These are phyloP conservation scores for Rhodotorula sp. DNA, from an alignment of 1,284 basidiomycete species.

Conservation along the genomic window DNA sequence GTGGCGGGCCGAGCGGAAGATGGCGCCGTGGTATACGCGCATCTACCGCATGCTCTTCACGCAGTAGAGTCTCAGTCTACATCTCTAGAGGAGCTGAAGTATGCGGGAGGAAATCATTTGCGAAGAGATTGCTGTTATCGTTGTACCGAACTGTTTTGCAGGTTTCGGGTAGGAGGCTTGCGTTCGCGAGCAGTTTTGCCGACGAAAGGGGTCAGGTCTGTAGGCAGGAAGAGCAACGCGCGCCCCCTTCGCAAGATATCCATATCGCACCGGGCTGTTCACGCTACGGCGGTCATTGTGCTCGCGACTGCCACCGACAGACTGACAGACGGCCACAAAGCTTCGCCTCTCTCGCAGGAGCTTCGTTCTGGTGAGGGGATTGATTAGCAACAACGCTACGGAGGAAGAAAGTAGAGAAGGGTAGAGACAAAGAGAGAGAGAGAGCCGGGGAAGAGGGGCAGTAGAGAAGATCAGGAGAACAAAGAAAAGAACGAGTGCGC, in stretches of 20 bases:
- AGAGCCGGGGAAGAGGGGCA: background rate
- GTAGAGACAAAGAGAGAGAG: background rate
- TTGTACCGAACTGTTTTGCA: too few species aligned
- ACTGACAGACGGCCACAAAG: background rate
- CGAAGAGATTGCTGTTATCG: too few species aligned
- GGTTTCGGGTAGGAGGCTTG: too few species aligned
- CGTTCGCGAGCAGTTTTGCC: too few species aligned
- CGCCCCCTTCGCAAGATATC: too few species aligned
- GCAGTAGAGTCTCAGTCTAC: conserved; percentile 13
- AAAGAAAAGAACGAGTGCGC: background rate
- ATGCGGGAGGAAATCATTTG: too few species aligned
- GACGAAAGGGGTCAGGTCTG: too few species aligned
- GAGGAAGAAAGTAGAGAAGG: background rate
- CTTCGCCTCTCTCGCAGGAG: background rate
- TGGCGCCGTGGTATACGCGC: conserved; percentile 45
- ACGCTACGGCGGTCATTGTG: too few species aligned
- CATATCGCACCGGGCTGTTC: too few species aligned
- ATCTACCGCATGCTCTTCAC: conserved; percentile 49
- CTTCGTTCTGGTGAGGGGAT: background rate
- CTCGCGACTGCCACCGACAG: too few species aligned
- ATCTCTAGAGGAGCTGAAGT: too few species aligned
- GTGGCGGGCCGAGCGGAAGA: conserved; percentile 46
- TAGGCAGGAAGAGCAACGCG: too few species aligned
- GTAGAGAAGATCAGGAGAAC: background rate
- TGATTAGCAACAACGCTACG: conserved; percentile 3